A percentile compares a stretch with the other conserved stretches of the same genome.
Evolutionary conservation across 257 asterid genomes (phyloP).

Genomic region (Rubia yunnanensis): DNA sequence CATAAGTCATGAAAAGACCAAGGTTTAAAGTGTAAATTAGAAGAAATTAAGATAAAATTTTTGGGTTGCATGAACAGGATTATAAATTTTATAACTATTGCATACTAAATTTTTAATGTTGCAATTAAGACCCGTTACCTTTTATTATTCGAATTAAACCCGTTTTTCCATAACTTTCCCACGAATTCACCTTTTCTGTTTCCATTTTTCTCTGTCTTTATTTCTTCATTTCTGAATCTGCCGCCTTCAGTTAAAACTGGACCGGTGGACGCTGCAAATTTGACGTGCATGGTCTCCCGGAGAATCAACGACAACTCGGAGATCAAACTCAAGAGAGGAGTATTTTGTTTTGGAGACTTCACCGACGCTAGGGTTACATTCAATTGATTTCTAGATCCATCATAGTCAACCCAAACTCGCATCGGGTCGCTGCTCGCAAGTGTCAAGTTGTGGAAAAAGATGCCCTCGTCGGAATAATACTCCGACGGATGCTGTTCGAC

Average conservation of each 20-base stretch:
- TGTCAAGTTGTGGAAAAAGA: conserved; percentile 26
- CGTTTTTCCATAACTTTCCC: no score
- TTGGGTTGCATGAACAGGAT: no score
- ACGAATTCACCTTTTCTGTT: no score
- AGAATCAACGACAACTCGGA: conserved; percentile 35
- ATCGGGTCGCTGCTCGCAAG: conserved; percentile 30
- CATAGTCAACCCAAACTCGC: conserved; percentile 54
- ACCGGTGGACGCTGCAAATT: conserved; percentile 44
- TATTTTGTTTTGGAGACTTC: conserved; percentile 22
- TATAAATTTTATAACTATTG: no score
- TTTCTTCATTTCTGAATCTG: no score
- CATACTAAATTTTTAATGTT: no score
- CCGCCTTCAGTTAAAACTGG: conserved; percentile 31
- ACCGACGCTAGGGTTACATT: conserved; percentile 43
- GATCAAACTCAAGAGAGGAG: conserved; percentile 25
- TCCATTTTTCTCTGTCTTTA: no score
- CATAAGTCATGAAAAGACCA: no score
- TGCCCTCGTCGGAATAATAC: conserved; percentile 14
- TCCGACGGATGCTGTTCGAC: conserved; percentile 23
- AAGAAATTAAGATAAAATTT: no score
- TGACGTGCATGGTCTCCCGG: conserved; percentile 41
- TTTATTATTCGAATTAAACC: no score
- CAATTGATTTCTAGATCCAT: conserved; percentile 14
- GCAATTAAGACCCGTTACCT: no score
- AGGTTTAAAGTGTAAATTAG: no score